Evolutionary conservation across 768 basidiomycete species (phyloP).

Genomic region (Phallus indusiatus): DNA sequence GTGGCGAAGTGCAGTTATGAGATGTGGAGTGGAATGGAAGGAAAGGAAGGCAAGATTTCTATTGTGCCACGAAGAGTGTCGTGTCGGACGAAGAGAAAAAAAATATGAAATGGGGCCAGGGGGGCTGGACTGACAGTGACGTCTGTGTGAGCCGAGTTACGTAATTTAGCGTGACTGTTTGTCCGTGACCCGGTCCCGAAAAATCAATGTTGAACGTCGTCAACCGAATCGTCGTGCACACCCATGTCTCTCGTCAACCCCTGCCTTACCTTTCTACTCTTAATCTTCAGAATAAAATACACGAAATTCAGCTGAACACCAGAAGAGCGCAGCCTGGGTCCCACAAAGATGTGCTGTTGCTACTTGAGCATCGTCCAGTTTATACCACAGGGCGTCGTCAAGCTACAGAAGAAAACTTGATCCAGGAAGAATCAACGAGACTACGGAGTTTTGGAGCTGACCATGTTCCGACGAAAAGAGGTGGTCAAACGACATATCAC

Average conservation of each 20-base stretch:
- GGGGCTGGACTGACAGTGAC: too few species aligned
- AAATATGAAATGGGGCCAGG: too few species aligned
- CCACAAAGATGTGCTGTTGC: conserved; percentile 55
- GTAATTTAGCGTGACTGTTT: not conserved
- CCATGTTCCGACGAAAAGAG: conserved; percentile 71
- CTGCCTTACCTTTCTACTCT: conserved; percentile 67
- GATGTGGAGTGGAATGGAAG: too few species aligned
- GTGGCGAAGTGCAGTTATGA: too few species aligned
- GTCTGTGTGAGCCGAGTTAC: too few species aligned
- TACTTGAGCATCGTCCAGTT: conserved; percentile 87
- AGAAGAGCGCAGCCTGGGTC: conserved; percentile 31
- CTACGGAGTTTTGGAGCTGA: conserved; percentile 79
- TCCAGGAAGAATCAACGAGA: conserved; percentile 50
- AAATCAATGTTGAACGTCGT: not conserved
- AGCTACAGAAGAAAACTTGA: conserved; percentile 36
- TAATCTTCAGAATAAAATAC: conserved; percentile 60
- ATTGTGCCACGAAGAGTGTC: too few species aligned
- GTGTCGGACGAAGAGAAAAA: too few species aligned
- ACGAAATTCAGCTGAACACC: conserved; percentile 51
- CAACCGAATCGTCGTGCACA: not conserved
- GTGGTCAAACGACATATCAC: conserved; percentile 94
- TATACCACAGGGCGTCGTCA: conserved; percentile 94
- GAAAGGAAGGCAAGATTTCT: too few species aligned
- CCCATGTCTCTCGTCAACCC: conserved; percentile 70
- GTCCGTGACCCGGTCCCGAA: not conserved